Percentiles rank a stretch among this genome's conserved stretches.
These are phyloP conservation scores for Boletus tomentosulus DNA, from an alignment of 768 basidiomycete genomes.

Conservation along the genomic window DNA sequence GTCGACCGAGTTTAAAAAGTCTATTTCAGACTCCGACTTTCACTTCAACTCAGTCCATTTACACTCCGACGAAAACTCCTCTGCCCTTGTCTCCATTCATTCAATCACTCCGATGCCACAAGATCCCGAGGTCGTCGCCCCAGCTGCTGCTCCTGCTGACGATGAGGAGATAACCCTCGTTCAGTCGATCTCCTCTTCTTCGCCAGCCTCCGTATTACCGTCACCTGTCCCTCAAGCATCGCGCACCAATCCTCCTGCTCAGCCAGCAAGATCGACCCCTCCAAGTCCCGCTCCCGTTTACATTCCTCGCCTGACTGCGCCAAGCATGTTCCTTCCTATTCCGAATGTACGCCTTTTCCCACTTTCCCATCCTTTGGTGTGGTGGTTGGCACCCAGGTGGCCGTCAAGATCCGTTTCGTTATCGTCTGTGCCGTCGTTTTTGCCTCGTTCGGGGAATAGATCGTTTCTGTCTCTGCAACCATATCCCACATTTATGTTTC, in stretches of 20 bases:
- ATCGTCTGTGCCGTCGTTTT: constrained; percentile 37
- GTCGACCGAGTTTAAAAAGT: background rate
- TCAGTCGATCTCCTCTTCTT: constrained; percentile 23
- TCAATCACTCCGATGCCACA: constrained; percentile 4
- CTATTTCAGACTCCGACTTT: constrained; percentile 14
- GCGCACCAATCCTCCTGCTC: constrained; percentile 48
- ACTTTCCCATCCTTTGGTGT: constrained; percentile 50
- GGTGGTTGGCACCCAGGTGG: constrained; percentile 48
- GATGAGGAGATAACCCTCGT: constrained; percentile 43
- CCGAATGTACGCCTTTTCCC: constrained; percentile 71
- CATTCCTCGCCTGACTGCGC: constrained; percentile 63
- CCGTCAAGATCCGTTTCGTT: constrained; percentile 33
- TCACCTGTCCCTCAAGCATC: constrained; percentile 27
- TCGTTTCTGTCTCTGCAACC: background rate
- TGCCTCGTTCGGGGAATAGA: constrained; percentile 2
- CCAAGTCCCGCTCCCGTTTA: constrained; percentile 37
- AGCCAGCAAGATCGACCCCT: background rate
- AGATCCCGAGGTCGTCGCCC: constrained; percentile 30
- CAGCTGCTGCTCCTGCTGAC: constrained; percentile 40
- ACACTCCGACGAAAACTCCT: constrained; percentile 11
- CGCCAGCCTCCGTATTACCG: constrained; percentile 39
- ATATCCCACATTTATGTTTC: background rate
- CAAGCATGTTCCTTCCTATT: constrained; percentile 84
- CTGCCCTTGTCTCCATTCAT: background rate
- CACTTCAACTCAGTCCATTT: background rate